Conservation (phyloP, 2,329 filamentous ascomycete species). For the Calonectria honghensis region DNA sequence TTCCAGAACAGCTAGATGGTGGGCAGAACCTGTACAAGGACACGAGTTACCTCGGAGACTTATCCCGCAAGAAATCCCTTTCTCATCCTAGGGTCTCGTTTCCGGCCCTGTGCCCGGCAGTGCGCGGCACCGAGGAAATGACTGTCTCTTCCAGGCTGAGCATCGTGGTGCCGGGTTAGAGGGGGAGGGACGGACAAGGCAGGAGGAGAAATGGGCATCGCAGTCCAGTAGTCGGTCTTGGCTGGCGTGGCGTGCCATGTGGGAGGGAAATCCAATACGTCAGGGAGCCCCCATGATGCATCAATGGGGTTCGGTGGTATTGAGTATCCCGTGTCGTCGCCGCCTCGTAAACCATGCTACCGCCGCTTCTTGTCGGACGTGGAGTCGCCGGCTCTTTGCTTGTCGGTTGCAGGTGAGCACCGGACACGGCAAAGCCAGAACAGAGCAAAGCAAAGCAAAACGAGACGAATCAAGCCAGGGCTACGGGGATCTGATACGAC, state of each 20-base stretch:
- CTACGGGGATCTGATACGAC: slow-evolving; percentile 39
- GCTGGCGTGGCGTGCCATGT: slow-evolving; percentile 48
- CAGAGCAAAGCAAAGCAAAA: slow-evolving; percentile 5
- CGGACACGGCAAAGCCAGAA: slow-evolving; percentile 17
- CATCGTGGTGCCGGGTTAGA: slow-evolving; percentile 40
- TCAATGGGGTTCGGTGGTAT: slow-evolving; percentile 32
- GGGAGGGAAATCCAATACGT: slow-evolving; percentile 49
- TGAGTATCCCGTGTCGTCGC: slow-evolving; percentile 46
- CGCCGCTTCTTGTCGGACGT: slow-evolving; percentile 53
- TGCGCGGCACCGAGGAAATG: slow-evolving; percentile 34
- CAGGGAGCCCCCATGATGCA: slow-evolving; percentile 40
- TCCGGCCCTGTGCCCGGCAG: slow-evolving; percentile 19
- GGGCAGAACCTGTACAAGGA: slow-evolving; percentile 29
- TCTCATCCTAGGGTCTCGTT: neutral
- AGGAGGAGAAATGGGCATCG: slow-evolving; percentile 35
- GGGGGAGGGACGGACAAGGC: slow-evolving; percentile 34
- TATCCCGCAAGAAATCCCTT: slow-evolving; percentile 20
- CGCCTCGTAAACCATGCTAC: slow-evolving; percentile 53
- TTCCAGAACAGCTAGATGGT: slow-evolving; percentile 30
- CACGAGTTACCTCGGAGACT: slow-evolving; percentile 24
- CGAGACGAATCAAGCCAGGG: slow-evolving; percentile 22
- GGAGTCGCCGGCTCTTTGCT: slow-evolving; percentile 25
- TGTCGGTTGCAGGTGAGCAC: slow-evolving; percentile 10
- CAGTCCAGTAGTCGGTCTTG: slow-evolving; percentile 28
- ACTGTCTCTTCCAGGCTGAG: slow-evolving; percentile 35